These are phyloP conservation scores for Orbilia oligospora DNA, from an alignment of 2,329 filamentous ascomycete species.

Conservation along the genomic window DNA sequence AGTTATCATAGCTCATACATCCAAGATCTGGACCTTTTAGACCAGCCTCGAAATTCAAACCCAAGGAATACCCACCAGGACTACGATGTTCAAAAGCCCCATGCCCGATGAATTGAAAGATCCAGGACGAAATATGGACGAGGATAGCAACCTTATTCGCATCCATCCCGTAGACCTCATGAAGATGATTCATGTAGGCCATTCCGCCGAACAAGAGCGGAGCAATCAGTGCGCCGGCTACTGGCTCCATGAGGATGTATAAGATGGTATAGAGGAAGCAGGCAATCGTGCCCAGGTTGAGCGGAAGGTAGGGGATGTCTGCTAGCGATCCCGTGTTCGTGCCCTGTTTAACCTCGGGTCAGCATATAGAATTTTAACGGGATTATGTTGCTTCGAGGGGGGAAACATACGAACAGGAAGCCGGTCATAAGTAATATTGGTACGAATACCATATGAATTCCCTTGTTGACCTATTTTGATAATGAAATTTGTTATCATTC, in stretches of 20 bases:
- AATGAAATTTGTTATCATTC: constrained; percentile 17
- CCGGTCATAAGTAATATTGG: constrained; percentile 80
- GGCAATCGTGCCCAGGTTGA: constrained; percentile 77
- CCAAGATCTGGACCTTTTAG: neutral
- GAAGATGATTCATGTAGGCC: constrained; percentile 81
- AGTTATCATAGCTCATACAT: neutral
- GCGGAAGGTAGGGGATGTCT: constrained; percentile 76
- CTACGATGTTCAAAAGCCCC: constrained; percentile 89
- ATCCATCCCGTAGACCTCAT: constrained; percentile 74
- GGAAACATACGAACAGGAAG: constrained; percentile 77
- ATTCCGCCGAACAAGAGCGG: constrained; percentile 82
- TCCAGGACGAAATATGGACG: constrained; percentile 82
- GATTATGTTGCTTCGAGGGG: neutral
- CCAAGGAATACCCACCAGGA: constrained; percentile 70
- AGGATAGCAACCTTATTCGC: constrained; percentile 78
- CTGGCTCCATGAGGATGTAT: constrained; percentile 93
- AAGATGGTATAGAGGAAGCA: constrained; percentile 80
- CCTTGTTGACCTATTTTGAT: constrained; percentile 74
- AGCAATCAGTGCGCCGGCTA: constrained; percentile 84
- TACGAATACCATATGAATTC: constrained; percentile 84
- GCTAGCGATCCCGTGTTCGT: constrained; percentile 76
- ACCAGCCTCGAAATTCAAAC: neutral
- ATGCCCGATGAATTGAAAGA: constrained; percentile 92
- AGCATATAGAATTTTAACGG: constrained; percentile 6
- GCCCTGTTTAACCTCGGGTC: constrained; percentile 68